Evolutionary conservation across 306 rosid genomes (phyloP).

Genomic region (Cicer judaicum): DNA sequence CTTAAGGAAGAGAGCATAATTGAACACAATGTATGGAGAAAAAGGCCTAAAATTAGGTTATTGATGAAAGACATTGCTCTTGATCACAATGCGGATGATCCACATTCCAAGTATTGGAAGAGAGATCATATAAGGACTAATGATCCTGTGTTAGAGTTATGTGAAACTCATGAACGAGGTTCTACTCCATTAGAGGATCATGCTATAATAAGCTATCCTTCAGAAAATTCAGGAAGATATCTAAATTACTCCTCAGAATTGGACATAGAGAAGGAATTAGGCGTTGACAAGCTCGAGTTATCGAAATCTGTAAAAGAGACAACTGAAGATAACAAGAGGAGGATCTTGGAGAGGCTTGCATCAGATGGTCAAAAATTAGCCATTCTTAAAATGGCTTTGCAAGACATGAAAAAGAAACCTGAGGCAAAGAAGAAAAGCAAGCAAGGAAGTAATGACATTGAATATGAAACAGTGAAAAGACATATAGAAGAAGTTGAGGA

Average conservation of each 20-base stretch:
- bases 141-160: slow-evolving; percentile 73
- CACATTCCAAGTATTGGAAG: slow-evolving; percentile 52
- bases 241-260: slow-evolving; percentile 57
- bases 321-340: slow-evolving; percentile 58
- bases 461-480: slow-evolving; percentile 71
- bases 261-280: slow-evolving; percentile 71
- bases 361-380: slow-evolving; percentile 75
- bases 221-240: slow-evolving; percentile 42
- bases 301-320: slow-evolving; percentile 49
- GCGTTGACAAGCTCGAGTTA: slow-evolving; percentile 73
- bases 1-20: slow-evolving; percentile 36
- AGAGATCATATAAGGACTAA: slow-evolving; percentile 53
- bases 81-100: slow-evolving; percentile 65
- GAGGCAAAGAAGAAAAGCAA: slow-evolving; percentile 61
- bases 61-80: slow-evolving; percentile 85
- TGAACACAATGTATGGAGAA: slow-evolving; percentile 47
- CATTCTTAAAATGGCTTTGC: slow-evolving; percentile 63
- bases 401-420: slow-evolving; percentile 73
- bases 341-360: slow-evolving; percentile 71
- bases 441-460: slow-evolving; percentile 53
- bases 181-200: slow-evolving; percentile 49
- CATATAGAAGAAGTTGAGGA: slow-evolving; percentile 84
- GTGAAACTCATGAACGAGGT: slow-evolving; percentile 60
- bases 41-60: slow-evolving; percentile 54
- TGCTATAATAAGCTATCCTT: slow-evolving; percentile 37